A percentile compares a stretch with the other conserved stretches of the same genome.
Evolutionary conservation across 2,329 filamentous ascomycete genomes (phyloP).

Genomic region (Penicillium sp.): DNA sequence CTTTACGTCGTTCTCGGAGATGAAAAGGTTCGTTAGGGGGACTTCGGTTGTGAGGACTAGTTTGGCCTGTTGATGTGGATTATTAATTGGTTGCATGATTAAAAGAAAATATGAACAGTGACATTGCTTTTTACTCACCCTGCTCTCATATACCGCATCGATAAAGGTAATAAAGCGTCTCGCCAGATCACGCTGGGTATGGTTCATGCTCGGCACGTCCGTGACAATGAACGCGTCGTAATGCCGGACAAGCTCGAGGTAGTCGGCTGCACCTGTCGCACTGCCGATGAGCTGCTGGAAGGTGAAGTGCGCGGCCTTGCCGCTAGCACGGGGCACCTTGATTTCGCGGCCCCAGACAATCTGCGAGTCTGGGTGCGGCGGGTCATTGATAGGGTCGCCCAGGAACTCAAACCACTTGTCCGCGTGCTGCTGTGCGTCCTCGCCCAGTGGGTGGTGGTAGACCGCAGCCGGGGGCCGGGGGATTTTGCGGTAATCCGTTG

Average conservation of each 20-base stretch:
- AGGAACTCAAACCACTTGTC: constrained; percentile 94
- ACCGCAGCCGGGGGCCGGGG: constrained; percentile 85
- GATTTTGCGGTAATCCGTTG: constrained; percentile 95
- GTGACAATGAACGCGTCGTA: constrained; percentile 92
- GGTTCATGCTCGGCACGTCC: constrained; percentile 83
- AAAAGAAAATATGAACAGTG: not conserved
- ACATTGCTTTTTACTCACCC: constrained; percentile 34
- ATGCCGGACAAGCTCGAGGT: constrained; percentile 77
- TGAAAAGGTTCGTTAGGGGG: constrained; percentile 75
- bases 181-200: constrained; percentile 75
- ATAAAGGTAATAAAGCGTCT: constrained; percentile 95
- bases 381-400: constrained; percentile 66
- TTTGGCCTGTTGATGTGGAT: constrained; percentile 57
- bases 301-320: constrained; percentile 78
- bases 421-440: constrained; percentile 67
- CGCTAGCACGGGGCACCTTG: constrained; percentile 75
- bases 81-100: not conserved
- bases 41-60: constrained; percentile 84
- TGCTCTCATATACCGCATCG: constrained; percentile 81
- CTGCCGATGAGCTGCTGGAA: constrained; percentile 85
- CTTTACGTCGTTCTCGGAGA: constrained; percentile 61
- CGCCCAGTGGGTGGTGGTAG: constrained; percentile 80
- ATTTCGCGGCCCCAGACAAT: constrained; percentile 90
- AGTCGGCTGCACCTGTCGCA: constrained; percentile 87
- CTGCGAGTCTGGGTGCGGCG: constrained; percentile 69